phyloP scores from a whole-genome alignment of 306 rosid genomes.

The Casuarina cunninghamiana region DNA sequence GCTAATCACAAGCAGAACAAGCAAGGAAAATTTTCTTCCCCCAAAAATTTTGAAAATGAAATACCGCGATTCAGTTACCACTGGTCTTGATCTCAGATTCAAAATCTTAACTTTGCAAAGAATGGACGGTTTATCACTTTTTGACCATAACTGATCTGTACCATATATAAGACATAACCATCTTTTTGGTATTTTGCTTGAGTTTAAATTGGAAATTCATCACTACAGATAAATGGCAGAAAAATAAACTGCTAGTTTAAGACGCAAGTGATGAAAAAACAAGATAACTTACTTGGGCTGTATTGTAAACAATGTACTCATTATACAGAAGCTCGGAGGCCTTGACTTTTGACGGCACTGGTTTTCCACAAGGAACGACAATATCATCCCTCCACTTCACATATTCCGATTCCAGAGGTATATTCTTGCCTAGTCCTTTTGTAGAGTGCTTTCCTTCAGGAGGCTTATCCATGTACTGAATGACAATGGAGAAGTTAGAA shows the following conservation, averaged over 20 bases:
- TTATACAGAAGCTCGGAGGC: slow-evolving; percentile 89
- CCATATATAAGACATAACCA: background rate
- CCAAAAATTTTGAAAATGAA: background rate
- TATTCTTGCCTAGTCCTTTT: slow-evolving; percentile 87
- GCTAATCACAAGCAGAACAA: background rate
- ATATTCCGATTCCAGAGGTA: slow-evolving; percentile 59
- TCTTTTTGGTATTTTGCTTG: background rate
- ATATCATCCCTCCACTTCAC: slow-evolving; percentile 77
- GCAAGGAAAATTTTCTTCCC: background rate
- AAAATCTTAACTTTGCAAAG: background rate
- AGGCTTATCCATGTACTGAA: slow-evolving; percentile 86
- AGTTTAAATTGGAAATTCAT: background rate
- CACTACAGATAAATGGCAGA: background rate
- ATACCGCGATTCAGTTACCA: background rate
- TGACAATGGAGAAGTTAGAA: slow-evolving; percentile 16
- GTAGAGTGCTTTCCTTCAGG: slow-evolving; percentile 94
- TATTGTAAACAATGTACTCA: slow-evolving; percentile 86
- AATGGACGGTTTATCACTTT: background rate
- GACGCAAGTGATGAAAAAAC: slow-evolving; percentile 13
- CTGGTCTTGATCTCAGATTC: background rate
- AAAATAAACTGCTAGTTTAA: slow-evolving; percentile 16
- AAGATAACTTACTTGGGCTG: slow-evolving; percentile 76
- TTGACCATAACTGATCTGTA: background rate
- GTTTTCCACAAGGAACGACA: slow-evolving; percentile 90
- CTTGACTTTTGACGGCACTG: slow-evolving; percentile 67